Evolutionary conservation across 768 basidiomycete genomes (phyloP), one percentile per base, ranked within the genome.

Genomic region (Boletus subparvulus): DNA sequence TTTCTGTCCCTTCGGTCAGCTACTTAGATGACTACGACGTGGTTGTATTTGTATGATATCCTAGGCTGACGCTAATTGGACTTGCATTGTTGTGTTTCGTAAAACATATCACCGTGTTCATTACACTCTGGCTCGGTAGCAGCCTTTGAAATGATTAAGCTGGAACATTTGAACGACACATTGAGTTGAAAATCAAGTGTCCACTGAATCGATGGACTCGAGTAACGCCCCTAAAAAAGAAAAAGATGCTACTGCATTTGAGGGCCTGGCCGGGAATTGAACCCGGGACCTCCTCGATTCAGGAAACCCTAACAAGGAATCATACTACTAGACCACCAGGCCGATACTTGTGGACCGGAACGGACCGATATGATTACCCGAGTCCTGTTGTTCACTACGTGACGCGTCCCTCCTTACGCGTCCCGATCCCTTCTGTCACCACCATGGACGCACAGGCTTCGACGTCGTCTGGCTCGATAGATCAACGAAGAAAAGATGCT

Each of bases 401-500:
- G 69, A 70, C 69, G 69, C 69, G 69, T 70, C 69, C n/a, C 50
- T 32, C 26, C 19, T 41, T 47, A 47, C 58, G 60, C 64, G 59
- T 61, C 37, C 36, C 33, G 41, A 14, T 55, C 14, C n/a, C 46
- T 52, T 44, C 54, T n/a, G 35, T 56, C 45, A 61, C 47, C 40
- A 58, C 58, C 48, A 70, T 70, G 69, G 68, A 72, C 33, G 47
- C 61, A 61, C 68, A 68, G 28, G 64, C 66, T 46, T 70, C 85
- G 47, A 79, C 84, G 59, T 86, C 86, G 10, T 77, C 86, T 16
- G 78, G 77, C 39, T 65, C 71, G 24, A 83, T 92, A 62, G 91
- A 93, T 58, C 82, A 87, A 63, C 83, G 88, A 54, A 81, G 85
- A 67, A 77, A 80, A 59, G 86, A 88, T 75, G 88, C 89, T 12